A percentile compares a stretch with the other conserved stretches of the same genome.
Conservation (phyloP, 73 alveolate species). For the Effrenium voratum region DNA sequence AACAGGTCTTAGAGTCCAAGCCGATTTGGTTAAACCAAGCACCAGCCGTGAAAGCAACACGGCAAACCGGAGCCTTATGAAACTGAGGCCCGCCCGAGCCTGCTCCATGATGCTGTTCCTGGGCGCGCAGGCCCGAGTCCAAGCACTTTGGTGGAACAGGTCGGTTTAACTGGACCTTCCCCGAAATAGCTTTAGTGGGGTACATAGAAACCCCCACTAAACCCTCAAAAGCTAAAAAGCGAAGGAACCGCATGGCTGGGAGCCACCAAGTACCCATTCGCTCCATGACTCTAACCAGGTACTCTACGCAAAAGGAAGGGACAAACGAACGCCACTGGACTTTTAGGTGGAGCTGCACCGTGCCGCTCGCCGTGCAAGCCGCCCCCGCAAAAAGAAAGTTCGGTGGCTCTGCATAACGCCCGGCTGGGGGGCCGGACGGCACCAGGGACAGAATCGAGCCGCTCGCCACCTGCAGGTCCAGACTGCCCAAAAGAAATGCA, state of each 20-base stretch:
- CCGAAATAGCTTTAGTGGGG: neutral
- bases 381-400: neutral
- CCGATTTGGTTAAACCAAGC: neutral
- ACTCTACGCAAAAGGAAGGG: too few species aligned
- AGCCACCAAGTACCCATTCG: too few species aligned
- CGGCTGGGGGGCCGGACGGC: constrained; percentile 14
- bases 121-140: neutral
- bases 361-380: too few species aligned
- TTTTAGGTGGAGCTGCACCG: too few species aligned
- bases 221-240: too few species aligned
- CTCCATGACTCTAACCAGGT: too few species aligned
- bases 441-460: constrained; percentile 64
- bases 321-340: too few species aligned
- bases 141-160: neutral
- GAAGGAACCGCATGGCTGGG: too few species aligned
- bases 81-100: neutral
- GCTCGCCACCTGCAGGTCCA: constrained; percentile 22
- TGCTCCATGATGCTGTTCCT: constrained; percentile 53
- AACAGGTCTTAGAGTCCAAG: neutral
- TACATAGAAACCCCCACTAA: too few species aligned
- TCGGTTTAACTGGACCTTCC: neutral
- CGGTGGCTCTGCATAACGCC: neutral
- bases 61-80: neutral
- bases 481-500: neutral
- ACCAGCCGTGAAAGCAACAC: neutral